phyloP scores from a whole-genome alignment of 2,329 filamentous ascomycete species.

The Lasiodiplodia sp. region DNA sequence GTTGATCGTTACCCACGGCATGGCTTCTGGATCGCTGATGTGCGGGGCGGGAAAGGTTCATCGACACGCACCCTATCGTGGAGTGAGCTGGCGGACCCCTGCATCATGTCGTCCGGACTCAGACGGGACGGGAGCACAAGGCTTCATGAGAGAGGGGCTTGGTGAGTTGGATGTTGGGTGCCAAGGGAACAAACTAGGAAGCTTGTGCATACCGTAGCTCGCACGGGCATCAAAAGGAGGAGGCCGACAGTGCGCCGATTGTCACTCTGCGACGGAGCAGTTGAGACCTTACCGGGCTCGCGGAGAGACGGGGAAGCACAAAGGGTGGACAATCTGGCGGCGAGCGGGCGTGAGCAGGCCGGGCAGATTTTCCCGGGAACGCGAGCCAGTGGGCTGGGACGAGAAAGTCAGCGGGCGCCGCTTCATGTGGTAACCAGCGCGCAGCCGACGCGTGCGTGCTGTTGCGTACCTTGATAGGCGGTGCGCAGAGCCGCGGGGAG shows the following conservation, averaged over 20 bases:
- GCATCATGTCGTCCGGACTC: constrained; percentile 16
- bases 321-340: constrained; percentile 14
- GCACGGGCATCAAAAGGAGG: constrained; percentile 27
- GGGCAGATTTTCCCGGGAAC: constrained; percentile 23
- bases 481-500: constrained; percentile 11
- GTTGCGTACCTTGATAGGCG: constrained; percentile 23
- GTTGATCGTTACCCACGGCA: constrained; percentile 63
- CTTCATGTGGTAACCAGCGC: constrained; percentile 2
- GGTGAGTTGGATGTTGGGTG: neutral
- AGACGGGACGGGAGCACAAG: constrained; percentile 12
- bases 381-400: constrained; percentile 24
- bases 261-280: constrained; percentile 12
- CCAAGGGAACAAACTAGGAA: constrained; percentile 20
- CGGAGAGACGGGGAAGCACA: constrained; percentile 15
- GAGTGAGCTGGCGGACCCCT: constrained; percentile 23
- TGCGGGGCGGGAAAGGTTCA: constrained; percentile 8
- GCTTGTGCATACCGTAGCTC: constrained; percentile 22
- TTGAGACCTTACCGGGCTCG: constrained; percentile 7
- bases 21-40: constrained; percentile 9
- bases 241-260: constrained; percentile 5
- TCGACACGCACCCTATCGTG: constrained; percentile 17
- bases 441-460: constrained; percentile 7
- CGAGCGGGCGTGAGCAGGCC: constrained; percentile 21
- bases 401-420: constrained; percentile 19
- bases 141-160: constrained; percentile 6